Base-by-base conservation (phyloP, 768 basidiomycete genomes). In the Termitomyces sp. region DNA sequence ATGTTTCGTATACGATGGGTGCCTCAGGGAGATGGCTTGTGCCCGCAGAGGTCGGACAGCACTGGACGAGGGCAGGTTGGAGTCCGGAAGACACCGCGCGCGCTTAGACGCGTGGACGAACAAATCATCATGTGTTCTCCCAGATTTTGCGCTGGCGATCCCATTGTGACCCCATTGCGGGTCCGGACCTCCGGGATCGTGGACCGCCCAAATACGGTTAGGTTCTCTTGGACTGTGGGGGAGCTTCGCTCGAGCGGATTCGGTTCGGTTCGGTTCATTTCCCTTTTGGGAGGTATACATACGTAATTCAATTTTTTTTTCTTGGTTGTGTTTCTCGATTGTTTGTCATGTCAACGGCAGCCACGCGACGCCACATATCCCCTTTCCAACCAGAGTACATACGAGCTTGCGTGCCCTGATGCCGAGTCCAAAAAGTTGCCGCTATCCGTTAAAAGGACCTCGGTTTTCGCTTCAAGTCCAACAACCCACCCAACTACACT, bases 291-390 rank as follows among this genome's bases (percentile, higher is more conserved):
- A 58, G 44, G 32, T 40, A 58, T 59, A 18, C 61, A 57, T 50
- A 55, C 23, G 23, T 23, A 23, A 60, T 53, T 50, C 55, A 52
- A 58, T 55, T 55, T 18, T 55, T 53, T 41, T 49, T 33, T 36
- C 18, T 6, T 44, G 56, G 38, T 55, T 7, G 32, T 32, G n/a
- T 32, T 33, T 18, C 23, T 36, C 13, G 58, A 56, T 59, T 56
- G 50, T 63, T 61, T 73, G 72, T 74, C 72, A 74, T 72, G 67
- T 72, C 71, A 71, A 73, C 73, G 70, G 70, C 67, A 72, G 64
- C 66, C 66, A 75, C 71, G 73, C 70, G 74, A 73, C 65, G 69
- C 61, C 69, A 67, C 67, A 72, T 66, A 64, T 64, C 66, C 65
- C 64, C 58, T 67, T 65, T 20, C 58, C 23, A 23, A 23, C 23